These are phyloP conservation scores for Hemisphaericaspora lyxosophila DNA, from an alignment of 1,139 yeast species.

Conservation along the genomic window DNA sequence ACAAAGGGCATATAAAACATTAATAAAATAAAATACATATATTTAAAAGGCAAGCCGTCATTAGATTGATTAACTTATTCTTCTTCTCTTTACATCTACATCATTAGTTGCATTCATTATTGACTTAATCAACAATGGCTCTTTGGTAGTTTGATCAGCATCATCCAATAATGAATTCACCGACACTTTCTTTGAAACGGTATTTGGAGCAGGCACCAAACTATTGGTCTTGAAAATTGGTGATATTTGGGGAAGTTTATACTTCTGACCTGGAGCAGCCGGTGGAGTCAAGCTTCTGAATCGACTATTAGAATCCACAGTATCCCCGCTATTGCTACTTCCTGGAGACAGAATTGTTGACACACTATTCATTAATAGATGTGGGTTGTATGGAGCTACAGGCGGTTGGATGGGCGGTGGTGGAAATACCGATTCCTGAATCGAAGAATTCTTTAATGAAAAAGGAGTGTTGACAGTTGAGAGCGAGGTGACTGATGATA, in stretches of 20 bases:
- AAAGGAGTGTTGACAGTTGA: slow-evolving; percentile 13
- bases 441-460: slow-evolving; percentile 1
- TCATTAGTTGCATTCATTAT: slow-evolving; percentile 4
- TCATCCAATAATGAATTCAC: slow-evolving; percentile 33
- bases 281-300: slow-evolving; percentile 7
- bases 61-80: neutral
- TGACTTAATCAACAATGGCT: slow-evolving; percentile 20
- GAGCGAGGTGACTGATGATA: slow-evolving; percentile 31
- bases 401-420: neutral
- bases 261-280: slow-evolving; percentile 18
- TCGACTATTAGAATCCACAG: slow-evolving; percentile 9
- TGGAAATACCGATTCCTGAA: neutral
- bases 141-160: slow-evolving; percentile 5
- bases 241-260: slow-evolving; percentile 7
- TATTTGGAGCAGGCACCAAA: too few relatives aligned
- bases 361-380: neutral
- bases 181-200: slow-evolving; percentile 32
- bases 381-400: neutral
- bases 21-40: neutral
- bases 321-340: neutral
- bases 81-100: neutral
- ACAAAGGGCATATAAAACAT: neutral
- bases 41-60: neutral
- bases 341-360: neutral
- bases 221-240: neutral